Evolutionary conservation across 1,284 basidiomycete genomes (phyloP).

Genomic region (Mycosarcoma mackinlayi): DNA sequence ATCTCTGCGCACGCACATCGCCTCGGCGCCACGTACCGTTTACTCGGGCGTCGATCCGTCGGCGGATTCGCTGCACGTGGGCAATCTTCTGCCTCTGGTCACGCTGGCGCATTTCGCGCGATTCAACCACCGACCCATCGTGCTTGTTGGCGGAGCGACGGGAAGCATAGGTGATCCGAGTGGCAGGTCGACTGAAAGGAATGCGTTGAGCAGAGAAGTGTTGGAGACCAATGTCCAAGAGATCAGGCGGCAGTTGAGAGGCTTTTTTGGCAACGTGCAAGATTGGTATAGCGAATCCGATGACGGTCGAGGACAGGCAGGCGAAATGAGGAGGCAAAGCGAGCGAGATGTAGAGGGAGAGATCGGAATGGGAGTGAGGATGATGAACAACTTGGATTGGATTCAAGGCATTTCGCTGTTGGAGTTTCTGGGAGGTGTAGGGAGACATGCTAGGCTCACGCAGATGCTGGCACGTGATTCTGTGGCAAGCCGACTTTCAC

Average conservation of each 20-base stretch:
- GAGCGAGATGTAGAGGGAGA: too few species aligned
- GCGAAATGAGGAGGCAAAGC: too few species aligned
- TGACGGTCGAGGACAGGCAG: neutral
- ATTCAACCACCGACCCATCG: constrained; percentile 75
- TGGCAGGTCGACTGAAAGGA: constrained; percentile 85
- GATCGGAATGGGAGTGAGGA: constrained; percentile 20
- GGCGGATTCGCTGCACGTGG: constrained; percentile 87
- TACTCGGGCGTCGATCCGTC: constrained; percentile 95
- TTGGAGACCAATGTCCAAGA: constrained; percentile 78
- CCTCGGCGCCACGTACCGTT: constrained; percentile 70
- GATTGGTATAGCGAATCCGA: constrained; percentile 68
- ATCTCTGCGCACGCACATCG: constrained; percentile 29
- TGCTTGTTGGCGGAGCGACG: constrained; percentile 84
- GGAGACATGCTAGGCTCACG: constrained; percentile 83
- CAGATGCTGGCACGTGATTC: constrained; percentile 92
- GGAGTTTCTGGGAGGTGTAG: constrained; percentile 85
- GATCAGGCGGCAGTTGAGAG: constrained; percentile 77
- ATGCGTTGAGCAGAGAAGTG: constrained; percentile 74
- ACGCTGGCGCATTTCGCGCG: constrained; percentile 86
- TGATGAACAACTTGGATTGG: constrained; percentile 87
- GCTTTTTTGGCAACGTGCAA: constrained; percentile 79
- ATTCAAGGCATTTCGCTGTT: constrained; percentile 79
- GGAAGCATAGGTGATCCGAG: constrained; percentile 97
- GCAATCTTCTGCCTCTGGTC: constrained; percentile 89
- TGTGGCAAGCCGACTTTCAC: constrained; percentile 72